Conservation (phyloP, 2,329 filamentous ascomycete genomes). For the Apiospora malaysiana region DNA sequence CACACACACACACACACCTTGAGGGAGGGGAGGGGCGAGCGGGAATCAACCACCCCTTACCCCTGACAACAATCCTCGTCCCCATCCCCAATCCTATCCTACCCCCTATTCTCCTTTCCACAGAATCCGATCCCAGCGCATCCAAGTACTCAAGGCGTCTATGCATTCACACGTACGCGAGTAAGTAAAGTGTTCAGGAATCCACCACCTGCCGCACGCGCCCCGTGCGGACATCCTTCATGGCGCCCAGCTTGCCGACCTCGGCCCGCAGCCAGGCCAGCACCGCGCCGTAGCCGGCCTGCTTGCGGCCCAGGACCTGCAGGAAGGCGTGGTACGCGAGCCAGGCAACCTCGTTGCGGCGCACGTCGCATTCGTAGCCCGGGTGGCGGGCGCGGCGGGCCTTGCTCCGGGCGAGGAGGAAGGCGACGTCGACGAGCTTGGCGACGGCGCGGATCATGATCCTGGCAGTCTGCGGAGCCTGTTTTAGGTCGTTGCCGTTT, state of each 20-base stretch:
- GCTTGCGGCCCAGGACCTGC: constrained; percentile 70
- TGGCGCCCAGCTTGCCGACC: constrained; percentile 44
- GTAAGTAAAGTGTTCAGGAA: no score
- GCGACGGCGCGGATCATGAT: constrained; percentile 73
- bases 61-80: no score
- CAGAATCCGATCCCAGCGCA: no score
- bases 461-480: neutral
- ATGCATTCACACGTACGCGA: no score
- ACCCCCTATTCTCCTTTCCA: no score
- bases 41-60: no score
- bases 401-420: constrained; percentile 65
- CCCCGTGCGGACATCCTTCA: constrained; percentile 40
- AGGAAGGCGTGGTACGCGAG: constrained; percentile 74
- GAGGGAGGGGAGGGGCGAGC: no score
- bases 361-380: constrained; percentile 64
- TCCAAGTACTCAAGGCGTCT: no score
- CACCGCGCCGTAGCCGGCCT: constrained; percentile 69
- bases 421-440: constrained; percentile 69
- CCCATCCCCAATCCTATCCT: no score
- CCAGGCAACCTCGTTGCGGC: constrained; percentile 64
- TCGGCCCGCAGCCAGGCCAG: constrained; percentile 70
- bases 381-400: constrained; percentile 51
- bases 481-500: neutral
- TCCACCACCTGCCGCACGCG: constrained; percentile 30
- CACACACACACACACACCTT: no score